Evolutionary conservation across 345 rosid genomes (phyloP), one percentile per base, ranked within the genome.

Genomic region (Gossypium sturtianum): DNA sequence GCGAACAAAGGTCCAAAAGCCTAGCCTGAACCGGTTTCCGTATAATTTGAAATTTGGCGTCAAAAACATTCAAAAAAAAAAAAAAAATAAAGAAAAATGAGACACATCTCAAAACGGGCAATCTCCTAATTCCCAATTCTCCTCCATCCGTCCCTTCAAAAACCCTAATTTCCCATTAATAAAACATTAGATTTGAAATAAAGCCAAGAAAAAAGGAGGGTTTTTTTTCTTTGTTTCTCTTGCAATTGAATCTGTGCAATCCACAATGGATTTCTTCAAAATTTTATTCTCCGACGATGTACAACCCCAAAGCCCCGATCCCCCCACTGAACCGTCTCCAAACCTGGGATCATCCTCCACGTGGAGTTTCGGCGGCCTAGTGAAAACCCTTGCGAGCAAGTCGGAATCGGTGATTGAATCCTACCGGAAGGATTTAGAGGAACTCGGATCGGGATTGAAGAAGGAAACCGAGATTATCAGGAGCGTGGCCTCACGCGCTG

Each of bases 181-280:
- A 15, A 25, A 17, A 15, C 11, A 17, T 34, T 2, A 23, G 25
- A 2, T 4, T 59, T 22, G 27, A 29, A 22, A 3, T 9, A 12
- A 12, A 17, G 38, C 38, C 38, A 4, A 34, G 38, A 34, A 34
- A 34, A 34, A 34, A 34, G 38, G 6, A 34, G 38, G 38, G 6
- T 1, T 64, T 2, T 3, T 3, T 17, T 9, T 3, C 63, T 17
- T 51, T 8, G 3, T 16, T 34, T 34, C 38, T 11, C 29, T 20
- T 52, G 41, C 59, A 27, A 52, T 61, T 48, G 48, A 9, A 17
- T 25, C 41, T 20, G 58, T 17, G 38, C 3, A 52, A 22, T 38
- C 23, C 17, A 62, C 2, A n/a, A 93, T 93, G 98, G 80, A 93
- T 87, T 89, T 93, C 87, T 87, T 91, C 83, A 86, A 85, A 74